phyloP scores from a whole-genome alignment of 495 filamentous ascomycete genomes.

The Zalerion maritima region DNA sequence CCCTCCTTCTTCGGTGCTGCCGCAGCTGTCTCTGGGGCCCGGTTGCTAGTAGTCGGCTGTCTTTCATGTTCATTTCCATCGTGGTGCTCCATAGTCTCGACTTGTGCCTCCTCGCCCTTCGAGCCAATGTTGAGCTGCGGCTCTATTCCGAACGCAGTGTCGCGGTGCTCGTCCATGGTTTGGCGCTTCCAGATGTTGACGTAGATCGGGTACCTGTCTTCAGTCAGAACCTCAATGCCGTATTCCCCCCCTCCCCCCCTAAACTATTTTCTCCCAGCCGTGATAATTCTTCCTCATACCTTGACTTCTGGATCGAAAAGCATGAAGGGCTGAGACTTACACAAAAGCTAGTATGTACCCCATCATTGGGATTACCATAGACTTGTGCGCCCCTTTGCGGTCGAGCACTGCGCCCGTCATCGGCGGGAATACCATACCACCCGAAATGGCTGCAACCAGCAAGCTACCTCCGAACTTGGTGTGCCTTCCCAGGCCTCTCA shows the following conservation, averaged over 20 bases:
- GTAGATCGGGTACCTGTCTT: conserved; percentile 35
- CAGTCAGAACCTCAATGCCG: conserved; percentile 48
- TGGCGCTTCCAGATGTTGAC: conserved; percentile 32
- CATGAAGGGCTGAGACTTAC: conserved; percentile 13
- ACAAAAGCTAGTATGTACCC: conserved; percentile 28
- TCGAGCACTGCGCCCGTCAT: conserved; percentile 46
- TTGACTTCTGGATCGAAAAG: too few relatives aligned
- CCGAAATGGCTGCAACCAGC: conserved; percentile 47
- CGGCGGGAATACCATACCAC: conserved; percentile 50
- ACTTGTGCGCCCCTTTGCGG: conserved; percentile 16
- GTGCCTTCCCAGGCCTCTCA: conserved; percentile 54
- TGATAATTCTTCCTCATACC: conserved; percentile 1
- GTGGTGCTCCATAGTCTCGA: too few relatives aligned
- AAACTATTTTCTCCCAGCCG: conserved; percentile 1
- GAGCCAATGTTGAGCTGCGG: conserved; percentile 8
- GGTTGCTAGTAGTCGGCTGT: too few relatives aligned
- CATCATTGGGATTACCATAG: conserved; percentile 27
- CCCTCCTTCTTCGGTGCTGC: too few relatives aligned
- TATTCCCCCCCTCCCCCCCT: conserved; percentile 36
- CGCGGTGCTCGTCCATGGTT: conserved; percentile 30
- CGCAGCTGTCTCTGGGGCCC: too few relatives aligned
- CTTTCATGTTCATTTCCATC: too few relatives aligned
- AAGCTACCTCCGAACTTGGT: conserved; percentile 50
- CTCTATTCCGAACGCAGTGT: conserved; percentile 21
- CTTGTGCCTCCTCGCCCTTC: conserved; percentile 10